These are phyloP conservation scores for Oenanthe javanica DNA, from an alignment of 140 eudicot species.

Conservation along the genomic window DNA sequence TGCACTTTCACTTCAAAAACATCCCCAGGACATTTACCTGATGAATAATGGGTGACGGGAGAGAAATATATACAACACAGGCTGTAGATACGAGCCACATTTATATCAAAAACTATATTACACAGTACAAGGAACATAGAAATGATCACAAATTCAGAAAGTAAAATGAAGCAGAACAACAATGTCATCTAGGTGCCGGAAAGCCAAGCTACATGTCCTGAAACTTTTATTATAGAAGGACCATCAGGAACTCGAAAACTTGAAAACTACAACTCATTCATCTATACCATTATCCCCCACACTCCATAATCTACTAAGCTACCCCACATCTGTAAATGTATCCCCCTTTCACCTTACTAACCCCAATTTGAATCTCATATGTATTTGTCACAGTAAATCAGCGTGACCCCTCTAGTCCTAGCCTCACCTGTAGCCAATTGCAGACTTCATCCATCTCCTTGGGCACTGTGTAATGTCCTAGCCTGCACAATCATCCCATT, in stretches of 20 bases:
- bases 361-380: neutral
- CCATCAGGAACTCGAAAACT: slow-evolving; percentile 18
- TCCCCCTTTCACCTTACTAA: slow-evolving; percentile 5
- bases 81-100: neutral
- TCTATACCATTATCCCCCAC: slow-evolving; percentile 17
- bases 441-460: slow-evolving; percentile 92
- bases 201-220: slow-evolving; percentile 14
- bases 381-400: slow-evolving; percentile 1
- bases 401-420: slow-evolving; percentile 40
- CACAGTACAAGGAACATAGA: slow-evolving; percentile 6
- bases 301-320: slow-evolving; percentile 14
- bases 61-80: neutral
- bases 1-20: neutral
- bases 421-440: slow-evolving; percentile 62
- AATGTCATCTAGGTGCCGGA: slow-evolving; percentile 9
- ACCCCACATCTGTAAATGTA: slow-evolving; percentile 12
- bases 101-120: neutral
- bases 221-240: slow-evolving; percentile 17
- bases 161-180: slow-evolving; percentile 12
- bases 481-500: slow-evolving; percentile 38
- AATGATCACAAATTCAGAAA: slow-evolving; percentile 9
- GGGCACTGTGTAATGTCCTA: slow-evolving; percentile 89
- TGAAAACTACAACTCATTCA: slow-evolving; percentile 9
- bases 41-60: neutral
- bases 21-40: neutral